Base-by-base conservation (phyloP, 805 yeast genomes). In the Dipodascus geniculatus region DNA sequence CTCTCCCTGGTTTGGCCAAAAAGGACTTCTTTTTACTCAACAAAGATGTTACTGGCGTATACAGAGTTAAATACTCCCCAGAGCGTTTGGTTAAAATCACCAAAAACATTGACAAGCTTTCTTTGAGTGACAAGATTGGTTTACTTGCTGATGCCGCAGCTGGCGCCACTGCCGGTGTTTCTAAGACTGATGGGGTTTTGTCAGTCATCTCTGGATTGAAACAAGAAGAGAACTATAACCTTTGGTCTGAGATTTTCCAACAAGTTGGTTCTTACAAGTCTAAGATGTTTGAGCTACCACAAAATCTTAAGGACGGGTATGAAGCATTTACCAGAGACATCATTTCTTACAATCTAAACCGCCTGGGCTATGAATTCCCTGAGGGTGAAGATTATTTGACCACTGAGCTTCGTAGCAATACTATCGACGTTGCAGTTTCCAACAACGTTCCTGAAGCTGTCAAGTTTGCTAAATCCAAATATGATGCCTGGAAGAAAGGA, bases 341-440 rank as follows among this genome's bases (percentile, higher is more conserved):
- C 60, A 78, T 83, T 52, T 66, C 75, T 47, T 72, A 73, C 24
- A 82, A 81, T 66, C 71, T 80, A 52, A 69, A 74, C 50, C 65
- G 74, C 51, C 63, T 83, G 23, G 96, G 95, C 48, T 82, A 85
- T 83, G 74, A 73, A 44, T 82, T 87, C 65, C 60, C 72, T 19
- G 74, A 71, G 11, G 55, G 68, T 23, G 74, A 82, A 9, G 82
- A 78, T 61, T 61, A 66, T 22, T 66, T 68, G 48, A 76, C 79
- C 49, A 84, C 83, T 66, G 80, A 82, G 66, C 75, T 87, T 68
- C 86, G 85, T 71, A 73, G 83, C 3, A 68, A 76, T 24, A 73
- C 87, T 65, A 69, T 70, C 53, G 56, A 57, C n/a, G 58, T 63
- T 22, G 70, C 73, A 2, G 68, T 66, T 24, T 53, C 58, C 19